Conservation (phyloP, 441 rosid genomes). For the Biscutella laevigata region DNA sequence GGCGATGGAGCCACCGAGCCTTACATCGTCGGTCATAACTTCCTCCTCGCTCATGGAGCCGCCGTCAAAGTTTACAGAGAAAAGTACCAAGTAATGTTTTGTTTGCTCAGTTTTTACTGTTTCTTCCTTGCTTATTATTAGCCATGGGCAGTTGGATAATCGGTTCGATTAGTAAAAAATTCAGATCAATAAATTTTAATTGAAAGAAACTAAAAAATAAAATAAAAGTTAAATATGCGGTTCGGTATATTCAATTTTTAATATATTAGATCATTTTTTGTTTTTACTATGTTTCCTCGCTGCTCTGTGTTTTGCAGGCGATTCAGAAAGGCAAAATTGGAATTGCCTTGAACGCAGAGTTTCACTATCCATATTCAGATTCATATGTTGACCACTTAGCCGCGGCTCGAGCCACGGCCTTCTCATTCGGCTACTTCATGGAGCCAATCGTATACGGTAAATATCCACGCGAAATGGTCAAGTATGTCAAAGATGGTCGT, state of each 20-base stretch:
- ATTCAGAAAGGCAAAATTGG: constrained; percentile 36
- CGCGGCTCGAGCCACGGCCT: constrained; percentile 29
- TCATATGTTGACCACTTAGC: constrained; percentile 22
- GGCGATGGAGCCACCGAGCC: constrained; percentile 73
- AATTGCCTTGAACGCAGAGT: constrained; percentile 23
- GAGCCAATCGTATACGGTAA: constrained; percentile 32
- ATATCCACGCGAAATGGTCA: constrained; percentile 34
- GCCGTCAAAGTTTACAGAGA: constrained; percentile 46
- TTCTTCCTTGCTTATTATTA: neutral
- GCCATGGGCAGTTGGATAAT: neutral
- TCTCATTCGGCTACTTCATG: constrained; percentile 32
- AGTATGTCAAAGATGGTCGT: constrained; percentile 22
- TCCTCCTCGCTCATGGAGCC: constrained; percentile 60
- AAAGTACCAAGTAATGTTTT: constrained; percentile 43
- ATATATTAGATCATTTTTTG: too few relatives aligned
- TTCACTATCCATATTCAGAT: constrained; percentile 26
- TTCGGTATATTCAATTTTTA: too few relatives aligned
- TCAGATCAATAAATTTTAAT: too few relatives aligned
- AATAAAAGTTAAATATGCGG: too few relatives aligned
- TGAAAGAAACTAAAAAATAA: too few relatives aligned
- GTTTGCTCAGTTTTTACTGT: too few relatives aligned
- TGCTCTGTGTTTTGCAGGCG: constrained; percentile 12
- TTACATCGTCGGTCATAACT: constrained; percentile 49
- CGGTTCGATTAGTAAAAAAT: too few relatives aligned
- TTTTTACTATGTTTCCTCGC: neutral